Evolutionary conservation across 768 basidiomycete genomes (phyloP), one percentile per base, ranked within the genome.

Genomic region (Udeniomyces megalosporus): DNA sequence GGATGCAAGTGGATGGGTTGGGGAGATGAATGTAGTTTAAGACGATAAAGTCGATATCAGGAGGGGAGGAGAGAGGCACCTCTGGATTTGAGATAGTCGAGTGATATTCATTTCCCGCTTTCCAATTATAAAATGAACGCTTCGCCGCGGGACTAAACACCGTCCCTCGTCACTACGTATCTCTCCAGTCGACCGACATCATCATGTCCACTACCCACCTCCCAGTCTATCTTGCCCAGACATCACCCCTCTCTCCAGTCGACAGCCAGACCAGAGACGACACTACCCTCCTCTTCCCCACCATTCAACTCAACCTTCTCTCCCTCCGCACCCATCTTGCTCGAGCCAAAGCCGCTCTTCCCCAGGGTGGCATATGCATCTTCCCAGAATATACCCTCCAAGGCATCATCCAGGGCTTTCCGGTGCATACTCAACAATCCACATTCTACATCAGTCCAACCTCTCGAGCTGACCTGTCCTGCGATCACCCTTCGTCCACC

Each of bases 301-400:
- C 58, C 0, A 22, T 38, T 47, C 32, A 35, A 5, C 24, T 3
- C 31, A 59, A 59, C 32, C 31, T 59, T 26, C 14, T 32, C 15
- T 20, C 22, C 32, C 26, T 34, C 14, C 46, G 45, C 14, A 12
- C 29, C 29, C 42, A 31, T 4, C 58, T 34, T 32, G 34, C 24
- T 20, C 3, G n/a, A 29, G 47, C 28, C 44, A 24, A 24, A 8
- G 47, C 42, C 12, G 20, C 20, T 17, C 44, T 58, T 2, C 15
- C 4, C 32, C 17, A 15, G 22, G 38, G 38, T 42, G 58, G 58
- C 34, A 47, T 59, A 29, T 12, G 24, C 58, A 32, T 48, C 58
- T 50, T 59, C 15, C 58, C 58, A 11, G 58, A 59, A 34, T 59
- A 59, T 48, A 47, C n/a, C 31, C 47, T 59, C 12, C 46, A 59